Percentiles rank a stretch among this genome's conserved stretches.
These are phyloP conservation scores for Sclerotinia borealis DNA, from an alignment of 2,329 filamentous ascomycete species.

Conservation along the genomic window DNA sequence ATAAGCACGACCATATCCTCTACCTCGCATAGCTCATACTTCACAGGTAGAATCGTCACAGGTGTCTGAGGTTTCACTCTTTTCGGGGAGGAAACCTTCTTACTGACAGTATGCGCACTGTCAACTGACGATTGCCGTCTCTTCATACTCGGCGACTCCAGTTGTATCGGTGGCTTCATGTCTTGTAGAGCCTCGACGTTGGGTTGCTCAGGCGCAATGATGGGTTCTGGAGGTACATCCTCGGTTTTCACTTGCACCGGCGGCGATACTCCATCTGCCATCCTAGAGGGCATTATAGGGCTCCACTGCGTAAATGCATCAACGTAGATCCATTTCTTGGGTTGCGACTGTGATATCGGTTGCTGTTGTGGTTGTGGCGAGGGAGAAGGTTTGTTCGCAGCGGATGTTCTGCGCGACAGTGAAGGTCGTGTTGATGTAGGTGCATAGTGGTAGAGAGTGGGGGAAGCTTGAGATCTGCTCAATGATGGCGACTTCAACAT, in stretches of 20 bases:
- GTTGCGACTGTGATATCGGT: conserved; percentile 17
- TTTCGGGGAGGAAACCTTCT: conserved; percentile 37
- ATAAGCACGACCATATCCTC: conserved; percentile 88
- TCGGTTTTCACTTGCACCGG: conserved; percentile 7
- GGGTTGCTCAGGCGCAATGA: background rate
- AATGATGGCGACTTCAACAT: conserved; percentile 30
- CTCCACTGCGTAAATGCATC: conserved; percentile 31
- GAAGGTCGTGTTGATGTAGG: conserved; percentile 22
- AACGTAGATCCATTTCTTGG: conserved; percentile 20
- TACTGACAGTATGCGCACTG: conserved; percentile 6
- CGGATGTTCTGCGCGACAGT: conserved; percentile 24
- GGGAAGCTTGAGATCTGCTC: conserved; percentile 26
- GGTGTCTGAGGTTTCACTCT: conserved; percentile 45
- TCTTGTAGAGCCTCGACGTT: conserved; percentile 6
- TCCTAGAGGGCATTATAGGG: conserved; percentile 22
- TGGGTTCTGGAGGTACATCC: background rate
- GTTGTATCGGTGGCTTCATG: conserved; percentile 28
- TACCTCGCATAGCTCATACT: conserved; percentile 75
- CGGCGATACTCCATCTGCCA: conserved; percentile 13
- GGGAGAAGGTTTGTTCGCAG: conserved; percentile 18
- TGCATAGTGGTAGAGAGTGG: conserved; percentile 29
- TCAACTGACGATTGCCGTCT: conserved; percentile 28
- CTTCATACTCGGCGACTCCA: conserved; percentile 31
- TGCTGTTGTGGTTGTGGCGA: conserved; percentile 13
- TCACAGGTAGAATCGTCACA: conserved; percentile 57